Base-by-base conservation (phyloP, 2,329 filamentous ascomycete species). In the Cordyceps javanica region DNA sequence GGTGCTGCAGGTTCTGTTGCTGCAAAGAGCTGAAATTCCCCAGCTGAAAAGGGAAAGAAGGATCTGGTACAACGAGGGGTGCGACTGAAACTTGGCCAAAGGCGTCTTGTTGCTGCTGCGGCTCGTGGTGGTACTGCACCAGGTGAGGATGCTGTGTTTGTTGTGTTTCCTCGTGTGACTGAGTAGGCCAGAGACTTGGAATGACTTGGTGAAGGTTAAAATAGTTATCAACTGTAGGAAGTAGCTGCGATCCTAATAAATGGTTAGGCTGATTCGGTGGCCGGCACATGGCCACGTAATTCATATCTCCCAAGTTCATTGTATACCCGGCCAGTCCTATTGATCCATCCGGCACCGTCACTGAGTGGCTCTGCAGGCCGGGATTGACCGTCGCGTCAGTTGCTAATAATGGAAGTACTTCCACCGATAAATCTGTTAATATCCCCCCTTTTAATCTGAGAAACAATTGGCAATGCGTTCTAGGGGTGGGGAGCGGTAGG, bases 281-380 rank as follows among this genome's bases (percentile, higher is more conserved):
- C 16, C 63, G 59, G n/a, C 59, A 55, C 4, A 59, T 52, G 26
- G 61, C 59, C 44, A 70, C 69, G 61, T 70, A 69, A 16, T 63
- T 65, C 25, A 71, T 62, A 55, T 72, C 66, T 30, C 68, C 68
- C 61, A 74, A 67, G 57, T 64, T 65, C 60, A 74, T 73, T 65
- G 65, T 64, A 63, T 73, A 72, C 59, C 72, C 66, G 60, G 64
- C 62, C 46, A 68, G 62, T 36, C 67, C 68, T 53, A 72, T 59
- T 45, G 64, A 61, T 36, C 67, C 58, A 25, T 71, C 64, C 55
- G 66, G 62, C 19, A 13, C 26, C 11, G 49, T 26, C 25, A 48
- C 49, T 23, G 54, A 11, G 25, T 48, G 49, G n/a, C 26, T 32
- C 30, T 41, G 41, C 23, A 36, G n/a, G 19, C 23, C 42, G 41